Base-by-base conservation (phyloP, 495 filamentous ascomycete species). In the Hypoxylon crocopeplum region DNA sequence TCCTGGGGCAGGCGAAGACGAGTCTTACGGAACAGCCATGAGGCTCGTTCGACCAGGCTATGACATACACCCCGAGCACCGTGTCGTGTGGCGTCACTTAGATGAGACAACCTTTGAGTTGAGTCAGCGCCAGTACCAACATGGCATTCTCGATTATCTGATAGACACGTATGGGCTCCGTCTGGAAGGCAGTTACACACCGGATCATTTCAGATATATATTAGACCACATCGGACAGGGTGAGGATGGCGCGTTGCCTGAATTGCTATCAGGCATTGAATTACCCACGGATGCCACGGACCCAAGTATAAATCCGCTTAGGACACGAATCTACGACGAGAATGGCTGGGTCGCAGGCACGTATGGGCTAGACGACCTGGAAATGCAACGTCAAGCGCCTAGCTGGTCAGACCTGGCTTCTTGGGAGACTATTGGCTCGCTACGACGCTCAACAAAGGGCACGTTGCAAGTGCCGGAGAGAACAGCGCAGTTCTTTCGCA, bases 401-500 rank as follows among this genome's bases (percentile, higher is more conserved):
- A 47, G 32, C 7, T 64, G 61, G 61, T 44, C 37, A 4, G 61
- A 64, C 17, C 12, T 64, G 13, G 22, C 17, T 29, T 1, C 2
- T 12, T 64, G 49, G 49, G 33, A 55, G 10, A 12, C 5, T 0
- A 6, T 58, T 13, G 39, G 39, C 13, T 21, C 1, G 11, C 7
- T 37, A 1, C 19, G 8, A 24, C 3, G 25, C 36, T 12, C 0
- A 5, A 29, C 13, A 36, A 16, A 1, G 5, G 7, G 1, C 10
- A 3, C 12, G 12, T 13, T 63, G 6, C 33, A 51, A 20, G 51
- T 61, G 0, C 57, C 68, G 0, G 65, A 68, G 40, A 68, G 21
- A 48, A 70, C 68, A 1, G 58, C 16, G 1, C 68, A 70, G 22
- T 70, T 70, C 40, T 62, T 68, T 25, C 66, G 68, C 21, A 70